Conservation (phyloP, 2,329 filamentous ascomycete genomes). For the Colletotrichum godetiae region DNA sequence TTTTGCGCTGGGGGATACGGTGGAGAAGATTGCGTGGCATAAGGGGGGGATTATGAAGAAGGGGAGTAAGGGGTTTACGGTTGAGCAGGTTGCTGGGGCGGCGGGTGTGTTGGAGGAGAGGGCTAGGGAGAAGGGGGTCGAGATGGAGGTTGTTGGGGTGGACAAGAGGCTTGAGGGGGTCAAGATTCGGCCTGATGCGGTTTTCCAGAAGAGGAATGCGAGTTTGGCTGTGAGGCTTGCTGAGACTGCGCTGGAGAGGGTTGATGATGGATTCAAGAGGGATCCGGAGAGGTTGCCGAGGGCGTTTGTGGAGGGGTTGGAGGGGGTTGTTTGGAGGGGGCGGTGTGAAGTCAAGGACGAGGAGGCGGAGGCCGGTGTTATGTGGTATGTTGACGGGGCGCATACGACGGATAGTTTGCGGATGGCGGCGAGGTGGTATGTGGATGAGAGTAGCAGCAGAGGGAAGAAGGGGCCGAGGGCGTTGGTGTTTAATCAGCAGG, state of each 20-base stretch:
- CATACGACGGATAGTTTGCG: slow-evolving; percentile 88
- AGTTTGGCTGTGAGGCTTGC: slow-evolving; percentile 65
- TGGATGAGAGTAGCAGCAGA: slow-evolving; percentile 64
- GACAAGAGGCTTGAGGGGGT: slow-evolving; percentile 55
- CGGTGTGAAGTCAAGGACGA: slow-evolving; percentile 76
- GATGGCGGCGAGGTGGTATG: slow-evolving; percentile 83
- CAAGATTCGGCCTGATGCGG: slow-evolving; percentile 58
- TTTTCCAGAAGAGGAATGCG: slow-evolving; percentile 70
- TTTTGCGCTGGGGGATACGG: slow-evolving; percentile 80
- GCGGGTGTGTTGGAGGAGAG: slow-evolving; percentile 68
- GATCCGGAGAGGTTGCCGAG: slow-evolving; percentile 49
- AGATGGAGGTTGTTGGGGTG: slow-evolving; percentile 10
- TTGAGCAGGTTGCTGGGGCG: slow-evolving; percentile 47
- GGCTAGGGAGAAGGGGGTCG: slow-evolving; percentile 63
- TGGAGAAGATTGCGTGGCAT: slow-evolving; percentile 89
- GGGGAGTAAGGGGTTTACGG: slow-evolving; percentile 55
- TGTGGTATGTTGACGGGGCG: slow-evolving; percentile 90
- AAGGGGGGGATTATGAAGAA: slow-evolving; percentile 89
- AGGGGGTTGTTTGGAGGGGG: slow-evolving; percentile 76
- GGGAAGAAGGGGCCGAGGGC: slow-evolving; percentile 39
- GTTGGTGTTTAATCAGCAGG: slow-evolving; percentile 92
- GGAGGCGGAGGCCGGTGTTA: slow-evolving; percentile 44
- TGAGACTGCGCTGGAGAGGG: slow-evolving; percentile 57
- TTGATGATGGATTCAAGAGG: slow-evolving; percentile 43
- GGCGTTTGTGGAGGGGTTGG: slow-evolving; percentile 73